Conservation (phyloP, 2,329 filamentous ascomycete species). For the Chaetomium sp. region DNA sequence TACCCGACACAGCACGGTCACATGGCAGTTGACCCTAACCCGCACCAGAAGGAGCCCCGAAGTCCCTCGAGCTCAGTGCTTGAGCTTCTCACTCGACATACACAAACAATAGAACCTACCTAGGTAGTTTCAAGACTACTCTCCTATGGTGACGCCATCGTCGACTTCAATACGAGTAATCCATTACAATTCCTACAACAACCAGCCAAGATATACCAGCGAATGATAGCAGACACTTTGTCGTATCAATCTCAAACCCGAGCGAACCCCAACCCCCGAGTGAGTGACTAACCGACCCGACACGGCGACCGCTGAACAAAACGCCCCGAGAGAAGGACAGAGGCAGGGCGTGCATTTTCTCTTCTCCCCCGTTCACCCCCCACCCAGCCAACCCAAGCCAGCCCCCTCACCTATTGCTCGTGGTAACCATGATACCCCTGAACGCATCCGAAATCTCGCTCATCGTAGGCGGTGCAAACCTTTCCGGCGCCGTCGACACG, state of each 20-base stretch:
- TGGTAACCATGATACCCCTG: conserved; percentile 56
- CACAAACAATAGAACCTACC: too few relatives aligned
- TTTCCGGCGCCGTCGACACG: conserved; percentile 46
- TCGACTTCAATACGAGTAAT: conserved; percentile 1
- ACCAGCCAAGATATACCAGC: conserved; percentile 2
- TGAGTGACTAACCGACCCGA: background rate
- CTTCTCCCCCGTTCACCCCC: background rate
- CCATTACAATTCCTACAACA: background rate
- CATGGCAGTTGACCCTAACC: background rate
- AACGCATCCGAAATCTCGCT: conserved; percentile 59
- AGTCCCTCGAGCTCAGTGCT: too few relatives aligned
- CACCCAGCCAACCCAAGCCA: background rate
- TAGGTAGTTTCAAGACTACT: too few relatives aligned
- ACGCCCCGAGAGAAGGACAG: background rate
- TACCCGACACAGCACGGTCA: too few relatives aligned
- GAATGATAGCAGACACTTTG: background rate
- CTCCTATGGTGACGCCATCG: background rate
- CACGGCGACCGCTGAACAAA: background rate
- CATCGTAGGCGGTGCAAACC: conserved; percentile 46
- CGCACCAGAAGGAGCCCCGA: background rate
- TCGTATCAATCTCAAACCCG: background rate
- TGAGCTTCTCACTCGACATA: too few relatives aligned
- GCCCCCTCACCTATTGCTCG: conserved; percentile 23
- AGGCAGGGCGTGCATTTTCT: conserved; percentile 4
- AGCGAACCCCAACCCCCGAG: background rate